Percentiles rank a stretch among this genome's conserved stretches.
Evolutionary conservation across 176 grass and related monocot genomes (phyloP).

Genomic region (Phoenix dactylifera): DNA sequence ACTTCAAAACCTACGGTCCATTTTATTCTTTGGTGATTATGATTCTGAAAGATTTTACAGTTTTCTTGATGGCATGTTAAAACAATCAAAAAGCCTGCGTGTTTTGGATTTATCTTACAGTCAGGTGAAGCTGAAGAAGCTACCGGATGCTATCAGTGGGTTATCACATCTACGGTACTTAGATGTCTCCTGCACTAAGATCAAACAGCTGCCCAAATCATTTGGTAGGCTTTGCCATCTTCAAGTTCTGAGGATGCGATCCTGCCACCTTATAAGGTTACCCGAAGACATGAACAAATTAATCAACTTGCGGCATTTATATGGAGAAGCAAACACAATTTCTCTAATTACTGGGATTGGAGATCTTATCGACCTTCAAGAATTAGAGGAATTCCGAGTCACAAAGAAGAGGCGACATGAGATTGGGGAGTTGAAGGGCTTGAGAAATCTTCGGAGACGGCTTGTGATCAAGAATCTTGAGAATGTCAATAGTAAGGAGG

Average conservation of each 20-base stretch:
- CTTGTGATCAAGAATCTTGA: neutral
- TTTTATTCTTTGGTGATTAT: too few relatives aligned
- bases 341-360: constrained; percentile 13
- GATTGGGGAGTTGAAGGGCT: constrained; percentile 1
- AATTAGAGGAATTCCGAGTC: constrained; percentile 19
- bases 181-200: too few relatives aligned
- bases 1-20: too few relatives aligned
- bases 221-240: constrained; percentile 30
- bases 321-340: constrained; percentile 3
- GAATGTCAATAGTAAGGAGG: neutral
- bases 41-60: too few relatives aligned
- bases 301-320: constrained; percentile 26
- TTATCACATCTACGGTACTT: too few relatives aligned
- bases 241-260: constrained; percentile 25
- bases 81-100: too few relatives aligned
- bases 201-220: too few relatives aligned
- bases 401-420: neutral
- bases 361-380: constrained; percentile 17
- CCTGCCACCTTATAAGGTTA: neutral
- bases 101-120: too few relatives aligned
- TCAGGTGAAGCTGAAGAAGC: too few relatives aligned
- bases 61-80: too few relatives aligned
- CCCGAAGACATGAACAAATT: constrained; percentile 24
- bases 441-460: neutral
- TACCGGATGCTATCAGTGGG: too few relatives aligned